Conservation (phyloP, 192 early-diverging fungal species). For the Coemansia sp. region DNA sequence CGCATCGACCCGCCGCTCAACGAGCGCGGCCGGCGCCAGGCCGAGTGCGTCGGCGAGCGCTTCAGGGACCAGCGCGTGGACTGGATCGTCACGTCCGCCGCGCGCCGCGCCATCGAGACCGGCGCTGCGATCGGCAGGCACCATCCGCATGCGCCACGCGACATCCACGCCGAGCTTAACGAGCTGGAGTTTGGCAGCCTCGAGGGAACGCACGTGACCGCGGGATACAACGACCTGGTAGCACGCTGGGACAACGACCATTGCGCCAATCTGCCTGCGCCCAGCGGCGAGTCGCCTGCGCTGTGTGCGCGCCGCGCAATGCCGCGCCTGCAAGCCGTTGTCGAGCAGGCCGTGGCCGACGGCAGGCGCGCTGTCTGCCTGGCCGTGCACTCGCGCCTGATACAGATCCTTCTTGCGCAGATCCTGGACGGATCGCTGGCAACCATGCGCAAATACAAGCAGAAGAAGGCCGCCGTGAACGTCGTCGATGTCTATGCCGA, state of each 20-base stretch:
- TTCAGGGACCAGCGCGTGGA: constrained; percentile 29
- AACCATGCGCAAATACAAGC: constrained; percentile 32
- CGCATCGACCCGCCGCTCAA: constrained; percentile 52
- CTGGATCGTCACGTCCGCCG: constrained; percentile 41
- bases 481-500: constrained; percentile 12
- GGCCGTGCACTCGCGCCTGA: constrained; percentile 40
- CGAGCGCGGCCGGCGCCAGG: constrained; percentile 38
- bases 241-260: constrained; percentile 25
- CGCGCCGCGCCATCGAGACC: constrained; percentile 37
- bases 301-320: constrained; percentile 28
- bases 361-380: constrained; percentile 19
- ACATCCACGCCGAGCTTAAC: constrained; percentile 22
- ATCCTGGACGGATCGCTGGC: constrained; percentile 34
- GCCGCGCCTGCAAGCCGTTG: constrained; percentile 18
- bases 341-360: constrained; percentile 19
- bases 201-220: constrained; percentile 39
- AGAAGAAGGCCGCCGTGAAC: constrained; percentile 41
- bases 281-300: constrained; percentile 35
- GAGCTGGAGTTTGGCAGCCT: constrained; percentile 45
- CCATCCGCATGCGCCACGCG: constrained; percentile 19
- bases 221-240: constrained; percentile 37
- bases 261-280: constrained; percentile 12
- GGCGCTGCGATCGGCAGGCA: constrained; percentile 24
- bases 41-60: constrained; percentile 28
- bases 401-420: constrained; percentile 38